Evolutionary conservation across 805 yeast species (phyloP), one percentile per base, ranked within the genome.

Genomic region (Brettanomyces naardenensis): DNA sequence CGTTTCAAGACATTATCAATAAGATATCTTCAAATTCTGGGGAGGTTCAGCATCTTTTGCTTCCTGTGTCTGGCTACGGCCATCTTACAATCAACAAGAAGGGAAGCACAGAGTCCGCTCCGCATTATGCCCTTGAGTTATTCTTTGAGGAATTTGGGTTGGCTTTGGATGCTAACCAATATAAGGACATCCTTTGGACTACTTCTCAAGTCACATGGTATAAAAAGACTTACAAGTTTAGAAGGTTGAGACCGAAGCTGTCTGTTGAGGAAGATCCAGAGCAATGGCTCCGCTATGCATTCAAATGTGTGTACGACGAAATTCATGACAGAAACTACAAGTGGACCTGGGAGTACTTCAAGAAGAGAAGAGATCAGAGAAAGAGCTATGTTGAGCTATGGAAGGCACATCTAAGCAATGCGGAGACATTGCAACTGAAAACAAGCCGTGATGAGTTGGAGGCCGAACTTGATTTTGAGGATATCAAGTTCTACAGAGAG

Each of bases 51-150:
- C 81, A 69, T 47, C 62, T 92, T 6, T 61, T 92, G 42, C 73
- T 80, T 40, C 99, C 99, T 0, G 95, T 92, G 1, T 76, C 87
- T 7, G 97, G 97, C 19, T 66, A 69, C 30, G 97, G 97, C 27
- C 81, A 79, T 50, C 59, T 94, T 25, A 79, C 88, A 0, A 63
- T 92, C 13, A 85, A 85, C 60, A 92, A 92, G 54, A 56, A 66
- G 4, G 92, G 92, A 1, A 70, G 92, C 1, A 78, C 90, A 0
- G 80, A 75, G 32, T 56, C 65, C 0, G 51, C 60, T 18, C 92
- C 92, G 5, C 92, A 85, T 54, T 69, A 86, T 17, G 71, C 75
- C 28, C 73, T 88, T 0, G 83, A 85, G 42, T 62, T 92, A 37
- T 73, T 79, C 44, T 92, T 89, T 57, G 89, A 89, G 37, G 95